A percentile compares a stretch with the other conserved stretches of the same genome.
Conservation (phyloP, 495 filamentous ascomycete genomes). For the Aspergillus sclerotiicarbonarius region DNA sequence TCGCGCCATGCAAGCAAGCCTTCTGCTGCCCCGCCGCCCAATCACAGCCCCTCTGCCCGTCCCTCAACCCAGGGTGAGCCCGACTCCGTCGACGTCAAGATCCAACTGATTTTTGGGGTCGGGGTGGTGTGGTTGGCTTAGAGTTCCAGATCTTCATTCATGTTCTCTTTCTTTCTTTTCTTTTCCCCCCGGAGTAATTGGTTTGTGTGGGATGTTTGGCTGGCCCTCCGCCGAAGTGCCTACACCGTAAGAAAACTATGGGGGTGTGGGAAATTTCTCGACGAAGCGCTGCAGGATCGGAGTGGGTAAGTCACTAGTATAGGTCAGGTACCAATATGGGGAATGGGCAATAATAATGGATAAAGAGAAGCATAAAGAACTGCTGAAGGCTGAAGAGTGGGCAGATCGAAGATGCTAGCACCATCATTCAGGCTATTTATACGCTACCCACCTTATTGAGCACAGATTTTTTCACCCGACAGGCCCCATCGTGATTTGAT, state of each 20-base stretch:
- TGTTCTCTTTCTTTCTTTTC: too few species aligned
- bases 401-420: neutral
- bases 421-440: constrained; percentile 4
- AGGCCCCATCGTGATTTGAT: constrained; percentile 8
- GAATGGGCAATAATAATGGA: neutral
- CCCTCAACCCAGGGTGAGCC: constrained; percentile 5
- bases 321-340: neutral
- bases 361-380: neutral
- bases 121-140: too few species aligned
- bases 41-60: neutral
- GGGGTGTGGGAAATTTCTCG: too few species aligned
- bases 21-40: constrained; percentile 7
- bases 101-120: neutral
- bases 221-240: too few species aligned
- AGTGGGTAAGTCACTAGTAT: neutral
- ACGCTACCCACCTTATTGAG: neutral
- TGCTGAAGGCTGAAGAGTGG: neutral
- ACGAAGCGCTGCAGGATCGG: too few species aligned
- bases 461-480: constrained; percentile 5
- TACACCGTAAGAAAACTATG: too few species aligned
- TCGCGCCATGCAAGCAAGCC: constrained; percentile 20
- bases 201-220: too few species aligned
- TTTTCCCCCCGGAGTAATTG: too few species aligned
- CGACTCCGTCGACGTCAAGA: constrained; percentile 12
- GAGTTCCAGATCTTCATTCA: too few species aligned